These are phyloP conservation scores for Thuja plicata DNA, from an alignment of 83 land plant genomes.

Conservation along the genomic window DNA sequence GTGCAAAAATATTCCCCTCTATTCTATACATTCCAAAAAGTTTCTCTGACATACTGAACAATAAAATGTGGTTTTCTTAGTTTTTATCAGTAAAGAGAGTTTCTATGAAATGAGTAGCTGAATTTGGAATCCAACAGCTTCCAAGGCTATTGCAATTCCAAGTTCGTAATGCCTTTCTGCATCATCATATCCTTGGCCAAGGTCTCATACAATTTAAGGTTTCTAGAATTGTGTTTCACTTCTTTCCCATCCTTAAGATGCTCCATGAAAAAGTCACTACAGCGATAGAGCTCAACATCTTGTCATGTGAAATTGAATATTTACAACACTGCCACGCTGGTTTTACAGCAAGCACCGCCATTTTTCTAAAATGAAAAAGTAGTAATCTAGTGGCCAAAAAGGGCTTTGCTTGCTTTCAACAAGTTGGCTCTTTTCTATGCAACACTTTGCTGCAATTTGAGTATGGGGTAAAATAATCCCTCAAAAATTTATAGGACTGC, in stretches of 20 bases:
- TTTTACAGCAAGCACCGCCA: neutral
- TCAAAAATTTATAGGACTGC: neutral
- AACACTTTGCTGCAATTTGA: neutral
- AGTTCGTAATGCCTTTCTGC: neutral
- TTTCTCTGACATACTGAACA: neutral
- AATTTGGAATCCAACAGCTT: neutral
- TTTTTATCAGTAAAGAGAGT: no score
- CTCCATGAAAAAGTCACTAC: neutral
- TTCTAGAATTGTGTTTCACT: neutral
- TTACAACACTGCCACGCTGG: neutral
- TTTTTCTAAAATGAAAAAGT: neutral
- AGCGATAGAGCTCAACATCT: neutral
- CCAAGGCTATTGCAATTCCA: neutral
- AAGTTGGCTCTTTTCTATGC: neutral
- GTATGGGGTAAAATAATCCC: neutral
- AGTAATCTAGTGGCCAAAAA: neutral
- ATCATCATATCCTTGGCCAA: neutral
- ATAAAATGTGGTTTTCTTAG: neutral
- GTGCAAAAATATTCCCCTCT: neutral
- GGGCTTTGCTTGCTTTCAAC: neutral
- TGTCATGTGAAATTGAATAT: neutral
- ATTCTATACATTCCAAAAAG: neutral
- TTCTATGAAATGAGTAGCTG: neutral
- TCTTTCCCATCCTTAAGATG: neutral
- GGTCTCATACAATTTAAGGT: neutral